phyloP scores from a whole-genome alignment of 768 basidiomycete species.

The Psilocybe sp. region DNA sequence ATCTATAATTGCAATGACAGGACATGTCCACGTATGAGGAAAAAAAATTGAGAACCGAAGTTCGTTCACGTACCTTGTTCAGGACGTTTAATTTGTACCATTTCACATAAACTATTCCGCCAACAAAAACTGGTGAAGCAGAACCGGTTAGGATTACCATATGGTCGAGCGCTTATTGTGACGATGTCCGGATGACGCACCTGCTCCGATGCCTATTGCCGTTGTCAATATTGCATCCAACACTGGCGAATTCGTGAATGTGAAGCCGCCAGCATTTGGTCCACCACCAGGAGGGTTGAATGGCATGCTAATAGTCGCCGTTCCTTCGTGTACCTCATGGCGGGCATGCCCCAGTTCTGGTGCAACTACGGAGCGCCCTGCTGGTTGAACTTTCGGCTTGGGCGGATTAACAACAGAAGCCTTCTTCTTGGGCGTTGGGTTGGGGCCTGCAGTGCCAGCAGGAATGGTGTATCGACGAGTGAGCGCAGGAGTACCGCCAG shows the following conservation, averaged over 20 bases:
- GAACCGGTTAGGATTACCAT: neutral
- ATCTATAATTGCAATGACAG: slow-evolving; percentile 45
- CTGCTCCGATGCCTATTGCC: slow-evolving; percentile 57
- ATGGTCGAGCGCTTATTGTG: neutral
- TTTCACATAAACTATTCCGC: slow-evolving; percentile 67
- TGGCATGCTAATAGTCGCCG: slow-evolving; percentile 32
- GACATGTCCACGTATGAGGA: slow-evolving; percentile 3
- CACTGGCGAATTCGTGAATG: slow-evolving; percentile 39
- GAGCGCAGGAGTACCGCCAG: too few relatives aligned
- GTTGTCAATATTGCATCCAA: slow-evolving; percentile 59
- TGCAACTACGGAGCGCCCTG: neutral
- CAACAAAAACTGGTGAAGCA: slow-evolving; percentile 50
- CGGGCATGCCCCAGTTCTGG: slow-evolving; percentile 20
- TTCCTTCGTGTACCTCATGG: slow-evolving; percentile 43
- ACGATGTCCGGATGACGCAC: slow-evolving; percentile 34
- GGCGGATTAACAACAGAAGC: neutral
- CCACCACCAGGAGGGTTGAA: slow-evolving; percentile 44
- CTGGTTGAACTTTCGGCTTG: slow-evolving; percentile 4
- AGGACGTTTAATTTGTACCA: slow-evolving; percentile 87
- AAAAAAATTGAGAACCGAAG: neutral
- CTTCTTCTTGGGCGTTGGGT: neutral
- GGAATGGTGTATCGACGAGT: too few relatives aligned
- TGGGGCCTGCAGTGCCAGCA: too few relatives aligned
- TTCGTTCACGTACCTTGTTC: slow-evolving; percentile 53
- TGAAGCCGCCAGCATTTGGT: slow-evolving; percentile 28